Evolutionary conservation across 1,284 basidiomycete genomes (phyloP).

Genomic region (Malassezia sympodialis): DNA sequence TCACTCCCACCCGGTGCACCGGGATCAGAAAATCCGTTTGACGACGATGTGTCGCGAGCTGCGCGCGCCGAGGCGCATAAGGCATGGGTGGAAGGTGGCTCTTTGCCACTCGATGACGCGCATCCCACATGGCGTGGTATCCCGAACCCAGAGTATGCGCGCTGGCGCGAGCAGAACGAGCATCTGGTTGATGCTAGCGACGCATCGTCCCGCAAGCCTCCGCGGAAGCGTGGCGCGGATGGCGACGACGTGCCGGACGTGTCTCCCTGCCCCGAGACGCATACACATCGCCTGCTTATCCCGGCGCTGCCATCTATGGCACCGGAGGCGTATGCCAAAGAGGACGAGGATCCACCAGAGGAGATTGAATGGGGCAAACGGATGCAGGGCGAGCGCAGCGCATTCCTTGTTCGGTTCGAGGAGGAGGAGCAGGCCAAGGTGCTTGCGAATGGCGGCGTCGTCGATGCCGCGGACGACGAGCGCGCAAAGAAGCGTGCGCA

Average conservation of each 20-base stretch:
- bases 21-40: constrained; percentile 34
- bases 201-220: background rate
- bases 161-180: constrained; percentile 26
- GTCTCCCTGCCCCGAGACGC: constrained; percentile 17
- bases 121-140: constrained; percentile 31
- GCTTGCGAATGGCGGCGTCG: constrained; percentile 11
- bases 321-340: constrained; percentile 22
- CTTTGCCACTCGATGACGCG: constrained; percentile 8
- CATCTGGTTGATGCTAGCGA: constrained; percentile 8
- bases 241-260: background rate
- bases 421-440: constrained; percentile 36
- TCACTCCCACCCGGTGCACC: constrained; percentile 25
- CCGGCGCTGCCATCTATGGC: constrained; percentile 23
- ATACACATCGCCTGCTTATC: constrained; percentile 28
- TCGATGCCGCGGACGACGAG: constrained; percentile 5
- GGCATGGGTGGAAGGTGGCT: constrained; percentile 21
- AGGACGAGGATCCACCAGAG: constrained; percentile 41
- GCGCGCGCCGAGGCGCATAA: constrained; percentile 20
- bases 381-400: constrained; percentile 37
- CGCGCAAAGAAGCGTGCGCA: constrained; percentile 14
- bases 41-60: constrained; percentile 25
- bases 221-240: constrained; percentile 12
- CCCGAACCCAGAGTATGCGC: constrained; percentile 29
- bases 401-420: constrained; percentile 39
- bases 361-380: constrained; percentile 40